Percentiles rank a stretch among this genome's conserved stretches.
phyloP scores from a whole-genome alignment of 2,329 filamentous ascomycete species.

The Ophiocordyceps camponoti-leonardi region DNA sequence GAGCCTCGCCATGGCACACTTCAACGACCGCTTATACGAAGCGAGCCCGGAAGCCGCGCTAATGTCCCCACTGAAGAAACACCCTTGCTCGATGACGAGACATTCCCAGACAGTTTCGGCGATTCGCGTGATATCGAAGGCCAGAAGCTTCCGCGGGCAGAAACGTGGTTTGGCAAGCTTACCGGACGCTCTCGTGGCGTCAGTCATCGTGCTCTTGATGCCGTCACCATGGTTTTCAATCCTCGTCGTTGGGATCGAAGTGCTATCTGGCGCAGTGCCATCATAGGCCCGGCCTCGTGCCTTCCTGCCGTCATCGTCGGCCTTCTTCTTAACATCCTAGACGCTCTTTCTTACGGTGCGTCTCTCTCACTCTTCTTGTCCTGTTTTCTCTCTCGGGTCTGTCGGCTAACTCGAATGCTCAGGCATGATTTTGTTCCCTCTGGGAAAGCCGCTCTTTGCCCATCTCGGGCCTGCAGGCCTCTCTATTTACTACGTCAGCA shows the following conservation, averaged over 20 bases:
- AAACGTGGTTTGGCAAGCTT: constrained; percentile 17
- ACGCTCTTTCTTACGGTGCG: constrained; percentile 81
- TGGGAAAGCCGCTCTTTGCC: constrained; percentile 73
- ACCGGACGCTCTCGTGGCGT: constrained; percentile 14
- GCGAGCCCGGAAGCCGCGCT: constrained; percentile 3
- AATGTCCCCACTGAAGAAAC: constrained; percentile 23
- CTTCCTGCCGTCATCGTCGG: constrained; percentile 81
- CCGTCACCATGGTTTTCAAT: constrained; percentile 25
- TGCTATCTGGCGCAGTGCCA: constrained; percentile 42
- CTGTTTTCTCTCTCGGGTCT: not conserved
- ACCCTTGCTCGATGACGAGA: constrained; percentile 24
- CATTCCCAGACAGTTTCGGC: constrained; percentile 11
- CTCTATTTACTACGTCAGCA: constrained; percentile 97
- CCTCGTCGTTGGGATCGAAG: constrained; percentile 58
- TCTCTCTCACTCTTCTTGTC: constrained; percentile 2
- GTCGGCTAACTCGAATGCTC: not conserved
- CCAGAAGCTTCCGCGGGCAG: constrained; percentile 22
- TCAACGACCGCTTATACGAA: constrained; percentile 1
- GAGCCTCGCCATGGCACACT: not conserved
- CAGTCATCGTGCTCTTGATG: constrained; percentile 13
- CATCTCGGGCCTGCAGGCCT: constrained; percentile 83
- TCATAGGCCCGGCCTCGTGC: constrained; percentile 52
- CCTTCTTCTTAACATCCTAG: constrained; percentile 76
- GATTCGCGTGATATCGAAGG: constrained; percentile 28
- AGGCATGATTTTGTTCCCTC: constrained; percentile 87